Evolutionary conservation across 257 asterid species (phyloP), one percentile per base, ranked within the genome.

Genomic region (Knoxia roxburghii): DNA sequence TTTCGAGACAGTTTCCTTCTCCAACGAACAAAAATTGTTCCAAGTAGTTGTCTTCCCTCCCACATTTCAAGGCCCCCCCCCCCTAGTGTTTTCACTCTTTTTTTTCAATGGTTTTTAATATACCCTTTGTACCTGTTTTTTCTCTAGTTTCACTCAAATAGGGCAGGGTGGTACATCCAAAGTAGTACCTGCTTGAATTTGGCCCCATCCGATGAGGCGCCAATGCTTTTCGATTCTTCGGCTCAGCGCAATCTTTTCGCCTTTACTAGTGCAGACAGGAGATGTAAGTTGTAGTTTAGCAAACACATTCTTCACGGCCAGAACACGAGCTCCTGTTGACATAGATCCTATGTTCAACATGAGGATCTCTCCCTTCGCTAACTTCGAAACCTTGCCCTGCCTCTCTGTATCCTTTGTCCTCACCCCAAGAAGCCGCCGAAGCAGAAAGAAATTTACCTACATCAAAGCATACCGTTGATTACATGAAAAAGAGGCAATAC

Each of bases 191-290:
- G 96, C 97, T 72, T 87, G 95, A 64, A 94, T 94, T 59, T 85
- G 89, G 67, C 99, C 99, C 99, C 99, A 94, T 13, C 99, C 99
- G 37, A 94, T 94, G 58, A 94, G 88, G 68, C 99, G 97, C 99
- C 97, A 94, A 63, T 94, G 97, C 90, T 95, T 88, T 72, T 93
- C 99, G 2, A 93, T 90, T 71, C 99, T 84, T n/a, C 99, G 79
- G 74, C 99, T 93, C 41, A 93, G 82, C 0, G 99, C 99, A 41
- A 90, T 86, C 30, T 90, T 93, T 76, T 93, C 99, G 0, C 95
- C 96, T 70, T 82, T 84, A 82, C 97, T 90, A 50, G 99, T 93
- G 84, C 99, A 93, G 67, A 93, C 99, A 0, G 99, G 99, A 35
- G 97, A 88, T 0, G 99, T 93, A 40, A 93, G 87, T 68, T 93